Base-by-base conservation (phyloP, 305 asterid species). In the Ilex paraguariensis region DNA sequence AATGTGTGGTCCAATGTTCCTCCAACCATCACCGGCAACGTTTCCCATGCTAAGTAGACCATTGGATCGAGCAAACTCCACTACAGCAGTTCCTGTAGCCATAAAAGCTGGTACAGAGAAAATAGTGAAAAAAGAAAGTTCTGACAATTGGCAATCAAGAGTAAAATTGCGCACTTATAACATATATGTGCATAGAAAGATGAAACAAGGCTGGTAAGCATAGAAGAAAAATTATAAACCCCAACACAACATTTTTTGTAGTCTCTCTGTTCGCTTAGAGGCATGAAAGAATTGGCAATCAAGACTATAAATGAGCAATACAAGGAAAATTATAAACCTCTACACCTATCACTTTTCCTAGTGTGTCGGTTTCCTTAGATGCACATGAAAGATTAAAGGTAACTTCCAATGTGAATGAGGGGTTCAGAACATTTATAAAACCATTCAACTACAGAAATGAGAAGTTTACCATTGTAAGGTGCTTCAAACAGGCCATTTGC, bases 401-500 rank as follows among this genome's bases (percentile, higher is more conserved):
- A 46, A 46, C 52, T 46, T 46, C 52, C 4, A 46, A 46, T 10
- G 52, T 8, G 42, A 36, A 36, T 4, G 42, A 36, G 9, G 42
- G 6, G 6, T 36, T 4, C 17, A 31, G 39, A 56, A n/a, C 60
- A 13, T n/a, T 17, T 9, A 56, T 9, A 28, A 56, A 56, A 39
- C 3, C 32, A 65, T 13, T 11, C 53, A 64, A 57, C n/a, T 60
- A 28, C 15, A 30, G 45, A 6, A 16, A 42, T 28, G 51, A 55
- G 61, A 64, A 21, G 50, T 44, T 16, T 82, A 91, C 98, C 90
- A 60, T 67, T 70, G 56, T 59, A 77, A 75, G 96, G 96, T 67
- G 67, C 64, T 32, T 79, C 46, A 15, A 62, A 73, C 30, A 84
- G 54, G 75, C 66, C 64, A 78, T 88, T 86, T 73, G 86, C 77